Base-by-base conservation (phyloP, 1,284 basidiomycete species). In the Malassezia restricta region DNA sequence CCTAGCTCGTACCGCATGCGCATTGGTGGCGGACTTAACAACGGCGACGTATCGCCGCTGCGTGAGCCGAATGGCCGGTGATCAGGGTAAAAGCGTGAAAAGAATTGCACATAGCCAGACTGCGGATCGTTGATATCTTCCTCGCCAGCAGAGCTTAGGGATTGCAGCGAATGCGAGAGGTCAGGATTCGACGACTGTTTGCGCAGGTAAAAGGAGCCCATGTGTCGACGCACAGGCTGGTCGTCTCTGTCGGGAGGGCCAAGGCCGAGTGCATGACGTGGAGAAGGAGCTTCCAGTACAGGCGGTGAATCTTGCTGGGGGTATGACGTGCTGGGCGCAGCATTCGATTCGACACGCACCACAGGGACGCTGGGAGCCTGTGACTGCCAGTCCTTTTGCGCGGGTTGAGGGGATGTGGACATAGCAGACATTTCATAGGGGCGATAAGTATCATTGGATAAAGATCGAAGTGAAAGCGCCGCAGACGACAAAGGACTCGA, bases 401-500 rank as follows among this genome's bases (percentile, higher is more conserved):
- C 20, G 4, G 20, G 20, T 24, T 24, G 20, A 24, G 20, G 20
- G 20, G 20, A 24, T 24, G 20, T 24, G 20, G 20, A 2, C 20
- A 24, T 24, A 24, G 20, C 20, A 24, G 20, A 24, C 20, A 24
- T 24, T 24, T 24, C 20, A 24, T 24, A 24, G 20, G 20, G 20
- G 2, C 20, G 20, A 24, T 24, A 4, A 24, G 20, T 4, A 24
- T 24, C 20, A 20, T 33, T 45, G 33, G 49, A 51, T 9, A 52
- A 15, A 3, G 53, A 55, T 11, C 53, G 47, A 15, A 55, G 30
- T n/a, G 53, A 55, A 2, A 55, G 28, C 6, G 53, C 53, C 7
- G 53, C 39, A 6, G 47, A 45, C 5, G 47, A 50, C 15, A 47
- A 41, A 1, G 53, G 53, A 17, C 53, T 55, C 24, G 53, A 55